Conservation (phyloP, 177 flowering plant genomes). For the Vitis hybrid region DNA sequence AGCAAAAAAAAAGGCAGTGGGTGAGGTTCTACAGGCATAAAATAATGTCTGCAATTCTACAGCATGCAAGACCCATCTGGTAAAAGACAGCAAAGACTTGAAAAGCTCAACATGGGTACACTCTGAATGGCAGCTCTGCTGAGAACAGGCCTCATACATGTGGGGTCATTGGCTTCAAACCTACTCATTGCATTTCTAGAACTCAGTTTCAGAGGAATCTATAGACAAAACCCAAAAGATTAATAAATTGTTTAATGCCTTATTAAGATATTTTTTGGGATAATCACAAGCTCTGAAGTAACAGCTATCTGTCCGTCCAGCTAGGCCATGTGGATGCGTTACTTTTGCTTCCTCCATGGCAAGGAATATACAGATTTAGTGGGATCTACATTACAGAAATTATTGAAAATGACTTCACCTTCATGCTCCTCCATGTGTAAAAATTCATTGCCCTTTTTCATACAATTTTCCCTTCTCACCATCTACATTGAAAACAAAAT, state of each 20-base stretch:
- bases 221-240: neutral
- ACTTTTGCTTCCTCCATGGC: neutral
- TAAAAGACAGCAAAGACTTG: slow-evolving; percentile 10
- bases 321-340: slow-evolving; percentile 20
- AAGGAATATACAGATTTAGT: too few species aligned
- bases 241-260: neutral
- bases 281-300: neutral
- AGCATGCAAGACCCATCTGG: slow-evolving; percentile 19
- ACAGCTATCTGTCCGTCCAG: slow-evolving; percentile 9
- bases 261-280: neutral
- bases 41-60: slow-evolving; percentile 1
- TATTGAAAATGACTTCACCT: too few species aligned
- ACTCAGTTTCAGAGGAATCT: neutral
- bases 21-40: neutral
- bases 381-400: too few species aligned
- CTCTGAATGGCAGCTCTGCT: slow-evolving; percentile 25
- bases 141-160: slow-evolving; percentile 11
- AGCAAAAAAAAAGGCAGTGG: neutral
- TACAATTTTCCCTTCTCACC: too few species aligned
- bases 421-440: too few species aligned
- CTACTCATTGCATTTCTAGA: slow-evolving; percentile 16
- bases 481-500: too few species aligned
- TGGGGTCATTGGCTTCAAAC: slow-evolving; percentile 31
- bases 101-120: slow-evolving; percentile 13
- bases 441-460: too few species aligned